Percentiles rank a stretch among this genome's conserved stretches.
These are phyloP conservation scores for Blastobotrys peoriensis DNA, from an alignment of 805 yeast species.

Conservation along the genomic window DNA sequence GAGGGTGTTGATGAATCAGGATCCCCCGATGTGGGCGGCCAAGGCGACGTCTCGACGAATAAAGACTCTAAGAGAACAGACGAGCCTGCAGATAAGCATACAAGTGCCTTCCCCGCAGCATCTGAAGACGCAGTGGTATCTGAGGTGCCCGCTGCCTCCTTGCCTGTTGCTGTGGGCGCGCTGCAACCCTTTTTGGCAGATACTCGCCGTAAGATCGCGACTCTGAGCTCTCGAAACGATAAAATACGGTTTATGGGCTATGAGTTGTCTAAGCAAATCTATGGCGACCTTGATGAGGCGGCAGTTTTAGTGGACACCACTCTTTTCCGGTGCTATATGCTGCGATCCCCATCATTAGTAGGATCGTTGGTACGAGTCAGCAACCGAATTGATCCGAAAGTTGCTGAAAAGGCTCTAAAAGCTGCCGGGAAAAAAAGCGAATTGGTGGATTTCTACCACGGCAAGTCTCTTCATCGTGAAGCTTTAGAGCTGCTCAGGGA, in stretches of 20 bases:
- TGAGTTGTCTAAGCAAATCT: constrained; percentile 22
- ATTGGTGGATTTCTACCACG: constrained; percentile 68
- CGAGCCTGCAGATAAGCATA: background rate
- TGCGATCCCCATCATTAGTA: constrained; percentile 63
- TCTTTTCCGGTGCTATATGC: constrained; percentile 65
- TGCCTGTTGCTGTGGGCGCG: constrained; percentile 23
- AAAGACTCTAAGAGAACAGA: too few species aligned
- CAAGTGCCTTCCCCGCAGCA: background rate
- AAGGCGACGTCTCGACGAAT: background rate
- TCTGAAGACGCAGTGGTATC: background rate
- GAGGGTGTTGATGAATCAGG: constrained; percentile 1
- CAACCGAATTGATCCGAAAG: constrained; percentile 63
- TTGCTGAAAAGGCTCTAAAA: constrained; percentile 50
- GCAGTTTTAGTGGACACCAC: constrained; percentile 63
- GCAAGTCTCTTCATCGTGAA: constrained; percentile 53
- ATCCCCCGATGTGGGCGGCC: background rate
- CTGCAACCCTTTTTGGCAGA: constrained; percentile 44
- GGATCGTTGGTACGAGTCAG: constrained; percentile 77
- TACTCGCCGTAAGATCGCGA: constrained; percentile 40
- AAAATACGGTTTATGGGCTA: constrained; percentile 17
- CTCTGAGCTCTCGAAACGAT: constrained; percentile 21
- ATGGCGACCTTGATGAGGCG: constrained; percentile 29
- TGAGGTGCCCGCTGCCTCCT: constrained; percentile 1
- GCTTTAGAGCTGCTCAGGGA: constrained; percentile 58
- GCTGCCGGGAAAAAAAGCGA: constrained; percentile 51